Percentiles rank a stretch among this genome's conserved stretches.
Conservation (phyloP, 306 rosid species). For the Begonia peltatifolia region DNA sequence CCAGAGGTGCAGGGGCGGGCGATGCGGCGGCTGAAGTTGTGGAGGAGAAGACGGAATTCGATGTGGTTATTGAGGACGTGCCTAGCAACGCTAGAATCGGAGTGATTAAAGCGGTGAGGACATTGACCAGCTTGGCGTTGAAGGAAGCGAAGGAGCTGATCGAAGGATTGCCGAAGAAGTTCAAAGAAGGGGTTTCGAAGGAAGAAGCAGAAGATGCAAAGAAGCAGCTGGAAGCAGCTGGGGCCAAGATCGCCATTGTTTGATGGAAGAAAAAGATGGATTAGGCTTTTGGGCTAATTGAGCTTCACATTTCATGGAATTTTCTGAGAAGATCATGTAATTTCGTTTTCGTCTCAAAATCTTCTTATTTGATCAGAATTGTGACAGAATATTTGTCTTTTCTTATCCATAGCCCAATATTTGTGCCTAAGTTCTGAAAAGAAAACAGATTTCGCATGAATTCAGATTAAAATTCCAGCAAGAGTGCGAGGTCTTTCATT, state of each 20-base stretch:
- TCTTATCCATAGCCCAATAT: no score
- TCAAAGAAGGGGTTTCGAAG: slow-evolving; percentile 59
- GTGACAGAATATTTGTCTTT: no score
- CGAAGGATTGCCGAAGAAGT: slow-evolving; percentile 88
- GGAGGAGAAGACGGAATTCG: slow-evolving; percentile 95
- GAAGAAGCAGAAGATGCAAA: slow-evolving; percentile 91
- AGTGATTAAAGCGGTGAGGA: slow-evolving; percentile 79
- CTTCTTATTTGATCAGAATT: no score
- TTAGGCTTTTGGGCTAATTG: slow-evolving; percentile 2
- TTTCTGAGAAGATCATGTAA: background rate
- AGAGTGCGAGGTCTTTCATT: no score
- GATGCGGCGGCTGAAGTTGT: slow-evolving; percentile 21
- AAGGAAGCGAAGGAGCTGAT: slow-evolving; percentile 91
- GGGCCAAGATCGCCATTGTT: slow-evolving; percentile 66
- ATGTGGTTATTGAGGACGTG: slow-evolving; percentile 76
- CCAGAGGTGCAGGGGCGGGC: slow-evolving; percentile 18
- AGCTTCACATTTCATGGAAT: slow-evolving; percentile 6
- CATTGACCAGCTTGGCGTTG: slow-evolving; percentile 67
- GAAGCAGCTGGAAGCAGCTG: slow-evolving; percentile 91
- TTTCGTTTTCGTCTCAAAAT: no score
- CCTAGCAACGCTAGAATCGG: slow-evolving; percentile 71
- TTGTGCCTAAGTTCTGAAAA: no score
- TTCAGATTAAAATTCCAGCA: no score
- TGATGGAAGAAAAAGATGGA: slow-evolving; percentile 2
- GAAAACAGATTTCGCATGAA: no score